Evolutionary conservation across 73 alveolate species (phyloP).

Genomic region (Paramecium primaurelia): DNA sequence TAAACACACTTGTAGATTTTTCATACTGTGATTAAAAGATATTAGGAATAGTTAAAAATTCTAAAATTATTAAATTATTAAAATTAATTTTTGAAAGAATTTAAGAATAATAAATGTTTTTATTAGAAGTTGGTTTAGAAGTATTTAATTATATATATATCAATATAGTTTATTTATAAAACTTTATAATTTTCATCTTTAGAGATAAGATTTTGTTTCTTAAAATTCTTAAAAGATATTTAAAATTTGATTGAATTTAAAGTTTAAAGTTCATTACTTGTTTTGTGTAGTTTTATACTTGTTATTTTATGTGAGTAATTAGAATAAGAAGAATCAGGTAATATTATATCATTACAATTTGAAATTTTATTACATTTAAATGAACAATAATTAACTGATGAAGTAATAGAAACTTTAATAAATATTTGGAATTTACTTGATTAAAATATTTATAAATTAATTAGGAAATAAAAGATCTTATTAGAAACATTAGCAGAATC

Average conservation of each 20-base stretch:
- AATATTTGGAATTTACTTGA: neutral
- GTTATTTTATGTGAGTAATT: neutral
- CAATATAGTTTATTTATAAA: neutral
- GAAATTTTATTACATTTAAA: neutral
- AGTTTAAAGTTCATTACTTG: neutral
- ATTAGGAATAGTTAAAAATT: neutral
- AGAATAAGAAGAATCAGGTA: neutral
- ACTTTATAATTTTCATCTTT: neutral
- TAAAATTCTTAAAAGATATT: neutral
- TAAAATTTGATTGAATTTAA: neutral
- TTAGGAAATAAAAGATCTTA: neutral
- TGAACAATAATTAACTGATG: neutral
- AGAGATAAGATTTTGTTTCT: neutral
- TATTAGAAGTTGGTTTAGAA: neutral
- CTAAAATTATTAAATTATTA: neutral
- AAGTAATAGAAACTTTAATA: neutral
- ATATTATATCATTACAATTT: neutral
- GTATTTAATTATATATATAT: neutral
- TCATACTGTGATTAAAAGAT: neutral
- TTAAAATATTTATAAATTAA: neutral
- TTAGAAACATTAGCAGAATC: neutral
- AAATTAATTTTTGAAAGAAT: neutral
- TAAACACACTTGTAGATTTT: neutral
- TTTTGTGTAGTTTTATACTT: neutral
- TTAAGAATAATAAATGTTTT: neutral